Evolutionary conservation across 2,329 filamentous ascomycete species (phyloP), one percentile per base, ranked within the genome.

Genomic region (Aspergillus pseudonomiae): DNA sequence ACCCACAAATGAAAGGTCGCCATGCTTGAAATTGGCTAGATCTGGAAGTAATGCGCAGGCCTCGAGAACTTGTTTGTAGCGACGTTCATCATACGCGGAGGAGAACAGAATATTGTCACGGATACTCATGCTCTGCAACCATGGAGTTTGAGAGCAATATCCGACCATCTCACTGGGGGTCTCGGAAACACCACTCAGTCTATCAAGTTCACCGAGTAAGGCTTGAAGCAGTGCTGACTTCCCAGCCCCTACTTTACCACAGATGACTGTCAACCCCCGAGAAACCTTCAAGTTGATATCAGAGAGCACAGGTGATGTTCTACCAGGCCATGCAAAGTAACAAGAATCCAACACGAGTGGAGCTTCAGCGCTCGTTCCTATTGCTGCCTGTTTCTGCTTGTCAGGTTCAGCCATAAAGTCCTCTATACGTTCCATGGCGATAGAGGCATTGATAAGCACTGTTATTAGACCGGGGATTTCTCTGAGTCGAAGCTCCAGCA

Each of bases 401-500:
- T 97, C 88, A 0, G 92, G 92, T 75, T 97, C 93, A 0, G 83
- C 81, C 92, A 97, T 96, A 78, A 96, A 97, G 26, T 86, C 85
- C 71, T 96, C 91, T 24, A 97, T 92, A 67, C 93, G 89, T 10
- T 86, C 87, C 66, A 96, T 87, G 0, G 93, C 91, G 21, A 97
- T 89, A n/a, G 86, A 89, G 0, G 93, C 91, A 70, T 96, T 96
- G 67, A 96, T 84, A 5, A 94, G 79, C 0, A 90, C 86, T 0
- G 91, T 93, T 50, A 96, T 88, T 11, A 96, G 80, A 34, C 86
- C 83, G 2, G 94, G 94, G 0, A 96, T 79, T 59, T 93, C 90
- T 61, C 89, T 88, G 56, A 97, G 80, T 64, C 88, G 91, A 1
- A 80, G 82, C 70, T 94, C 91, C 12, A 97, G 81, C 81, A 94